Evolutionary conservation across 495 filamentous ascomycete genomes (phyloP), one percentile per base, ranked within the genome.

Genomic region (Parathielavia appendiculata): DNA sequence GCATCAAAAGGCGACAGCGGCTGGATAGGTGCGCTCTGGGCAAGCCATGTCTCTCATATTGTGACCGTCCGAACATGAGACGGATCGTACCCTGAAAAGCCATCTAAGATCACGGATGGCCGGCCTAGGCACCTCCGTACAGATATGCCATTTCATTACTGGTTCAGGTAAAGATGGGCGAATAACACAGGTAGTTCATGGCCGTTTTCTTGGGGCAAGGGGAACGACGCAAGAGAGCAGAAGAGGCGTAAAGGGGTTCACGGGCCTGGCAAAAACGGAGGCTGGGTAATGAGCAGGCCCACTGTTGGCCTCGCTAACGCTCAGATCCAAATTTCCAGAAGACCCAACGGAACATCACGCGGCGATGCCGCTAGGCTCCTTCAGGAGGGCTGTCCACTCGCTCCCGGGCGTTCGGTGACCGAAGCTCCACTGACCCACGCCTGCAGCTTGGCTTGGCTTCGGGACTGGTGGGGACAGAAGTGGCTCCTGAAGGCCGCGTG

Each of bases 291-390:
- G 36, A 43, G 53, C 41, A 26, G 35, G 51, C 7, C 51, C 58
- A 56, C 49, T 20, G 41, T 43, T 61, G 38, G 54, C 58, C 51
- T 58, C 57, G 49, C 20, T 10, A 52, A n/a, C 26, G 16, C 45
- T 56, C 58, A 56, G 60, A 60, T 63, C 59, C 49, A 63, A 61
- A 66, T 63, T 63, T 66, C 60, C 44, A 63, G 56, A 57, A 61
- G 39, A 52, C 53, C 53, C 58, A 52, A 53, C 44, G 54, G 34
- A 38, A 58, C 56, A 58, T 49, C 45, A 48, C 50, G 39, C 41
- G 34, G 54, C 59, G 60, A 63, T 63, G 54, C 44, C 44, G n/a
- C 63, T 58, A 63, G 46, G 23, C 60, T 54, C 45, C 32, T 60
- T 55, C 23, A 16, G 52, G 54, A 43, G 23, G 23, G 22, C 52